Evolutionary conservation across 2,329 filamentous ascomycete genomes (phyloP).

Genomic region (Aspergillus ruber): DNA sequence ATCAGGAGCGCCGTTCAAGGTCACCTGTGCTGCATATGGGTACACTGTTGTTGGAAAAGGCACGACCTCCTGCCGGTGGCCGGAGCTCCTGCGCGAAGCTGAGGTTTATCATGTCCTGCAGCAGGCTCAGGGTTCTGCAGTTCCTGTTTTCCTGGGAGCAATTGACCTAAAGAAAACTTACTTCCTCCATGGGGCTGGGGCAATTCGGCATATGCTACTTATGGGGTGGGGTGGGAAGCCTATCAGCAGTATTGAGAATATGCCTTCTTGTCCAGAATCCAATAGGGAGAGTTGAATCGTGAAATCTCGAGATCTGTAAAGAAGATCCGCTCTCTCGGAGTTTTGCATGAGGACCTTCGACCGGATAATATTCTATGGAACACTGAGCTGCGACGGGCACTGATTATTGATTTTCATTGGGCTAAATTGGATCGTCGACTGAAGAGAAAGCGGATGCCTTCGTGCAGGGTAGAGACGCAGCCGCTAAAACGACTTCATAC

Average conservation of each 20-base stretch:
- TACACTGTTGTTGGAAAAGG: no score
- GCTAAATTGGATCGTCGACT: not conserved
- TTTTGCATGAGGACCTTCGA: constrained; percentile 14
- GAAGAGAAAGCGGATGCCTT: no score
- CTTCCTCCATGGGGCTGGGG: constrained; percentile 21
- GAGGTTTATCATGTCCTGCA: no score
- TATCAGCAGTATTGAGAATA: no score
- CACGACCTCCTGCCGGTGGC: no score
- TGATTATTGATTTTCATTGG: constrained; percentile 20
- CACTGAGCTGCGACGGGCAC: constrained; percentile 13
- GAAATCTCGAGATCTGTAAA: constrained; percentile 1
- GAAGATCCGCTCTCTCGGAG: constrained; percentile 9
- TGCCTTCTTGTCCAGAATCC: not conserved
- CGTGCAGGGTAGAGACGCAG: no score
- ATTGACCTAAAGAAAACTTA: constrained; percentile 4
- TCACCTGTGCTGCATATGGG: constrained; percentile 10
- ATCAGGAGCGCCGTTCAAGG: constrained; percentile 23
- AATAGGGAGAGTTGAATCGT: not conserved
- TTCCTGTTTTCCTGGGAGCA: no score
- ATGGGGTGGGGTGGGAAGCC: constrained; percentile 22
- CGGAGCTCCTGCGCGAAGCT: no score
- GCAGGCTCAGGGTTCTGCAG: no score
- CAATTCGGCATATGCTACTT: constrained; percentile 22
- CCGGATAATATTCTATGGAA: constrained; percentile 12
- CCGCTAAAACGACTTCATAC: no score